Evolutionary conservation across 805 yeast genomes (phyloP).

Genomic region (Crinitomyces ghanaensis): DNA sequence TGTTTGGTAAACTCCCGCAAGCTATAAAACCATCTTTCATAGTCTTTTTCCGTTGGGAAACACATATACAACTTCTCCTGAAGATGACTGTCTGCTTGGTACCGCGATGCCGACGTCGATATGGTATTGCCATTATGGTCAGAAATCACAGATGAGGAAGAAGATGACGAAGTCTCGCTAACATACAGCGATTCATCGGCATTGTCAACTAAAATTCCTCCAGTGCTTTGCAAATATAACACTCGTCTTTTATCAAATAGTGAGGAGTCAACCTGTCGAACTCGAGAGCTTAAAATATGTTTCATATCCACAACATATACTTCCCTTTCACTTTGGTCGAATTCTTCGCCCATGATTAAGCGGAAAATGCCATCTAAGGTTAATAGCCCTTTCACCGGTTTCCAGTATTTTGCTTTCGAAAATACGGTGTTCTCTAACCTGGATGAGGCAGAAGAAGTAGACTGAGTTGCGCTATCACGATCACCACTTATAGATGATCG

Average conservation of each 20-base stretch:
- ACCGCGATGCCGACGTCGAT: too few species aligned
- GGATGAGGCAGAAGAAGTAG: constrained; percentile 3
- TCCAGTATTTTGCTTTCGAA: constrained; percentile 11
- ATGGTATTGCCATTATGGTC: too few species aligned
- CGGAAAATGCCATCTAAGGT: constrained; percentile 10
- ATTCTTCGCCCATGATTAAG: constrained; percentile 11
- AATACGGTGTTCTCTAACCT: constrained; percentile 5
- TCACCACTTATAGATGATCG: constrained; percentile 1
- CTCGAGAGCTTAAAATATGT: constrained; percentile 13
- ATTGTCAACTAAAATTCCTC: too few species aligned
- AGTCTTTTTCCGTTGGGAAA: constrained; percentile 18
- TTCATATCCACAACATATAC: constrained; percentile 12
- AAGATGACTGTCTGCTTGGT: too few species aligned
- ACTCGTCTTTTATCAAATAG: constrained; percentile 12
- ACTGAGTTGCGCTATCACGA: neutral
- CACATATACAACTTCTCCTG: too few species aligned
- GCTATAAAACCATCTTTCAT: constrained; percentile 25
- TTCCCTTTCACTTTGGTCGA: constrained; percentile 12
- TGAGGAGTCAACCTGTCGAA: constrained; percentile 12
- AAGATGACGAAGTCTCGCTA: too few species aligned
- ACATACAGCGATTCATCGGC: too few species aligned
- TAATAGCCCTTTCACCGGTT: constrained; percentile 11
- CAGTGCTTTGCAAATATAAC: too few species aligned
- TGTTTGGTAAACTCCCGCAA: constrained; percentile 19
- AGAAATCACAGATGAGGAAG: too few species aligned